These are phyloP conservation scores for Diplocarpon mali DNA, from an alignment of 2,329 filamentous ascomycete species.

Conservation along the genomic window DNA sequence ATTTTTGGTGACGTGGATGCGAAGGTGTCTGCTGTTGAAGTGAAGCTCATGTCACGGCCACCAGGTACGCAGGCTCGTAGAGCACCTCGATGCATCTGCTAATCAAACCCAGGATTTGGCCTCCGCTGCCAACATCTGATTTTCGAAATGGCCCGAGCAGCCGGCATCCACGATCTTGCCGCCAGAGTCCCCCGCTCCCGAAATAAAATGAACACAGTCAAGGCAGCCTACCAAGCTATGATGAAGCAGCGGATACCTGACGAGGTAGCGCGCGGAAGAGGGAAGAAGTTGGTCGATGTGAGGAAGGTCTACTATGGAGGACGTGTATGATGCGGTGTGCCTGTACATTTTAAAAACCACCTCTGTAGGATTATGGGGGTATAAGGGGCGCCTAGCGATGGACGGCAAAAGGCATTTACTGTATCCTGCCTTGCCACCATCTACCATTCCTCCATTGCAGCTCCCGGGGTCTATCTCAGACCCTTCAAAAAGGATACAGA, in stretches of 20 bases:
- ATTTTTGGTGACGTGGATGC: conserved; percentile 75
- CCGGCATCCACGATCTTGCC: conserved; percentile 77
- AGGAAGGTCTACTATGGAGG: conserved; percentile 96
- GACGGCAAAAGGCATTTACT: too few species aligned
- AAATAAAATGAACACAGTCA: conserved; percentile 97
- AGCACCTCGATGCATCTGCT: not conserved
- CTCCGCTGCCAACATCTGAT: conserved; percentile 84
- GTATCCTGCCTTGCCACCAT: too few species aligned
- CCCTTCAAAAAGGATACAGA: too few species aligned
- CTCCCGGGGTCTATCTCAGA: too few species aligned
- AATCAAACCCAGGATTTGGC: conserved; percentile 61
- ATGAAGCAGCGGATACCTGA: conserved; percentile 78
- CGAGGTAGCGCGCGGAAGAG: conserved; percentile 76
- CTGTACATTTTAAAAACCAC: conserved; percentile 38
- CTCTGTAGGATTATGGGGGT: not conserved
- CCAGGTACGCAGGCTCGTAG: conserved; percentile 53
- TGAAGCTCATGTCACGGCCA: conserved; percentile 71
- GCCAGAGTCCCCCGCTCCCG: conserved; percentile 73
- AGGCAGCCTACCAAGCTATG: conserved; percentile 77
- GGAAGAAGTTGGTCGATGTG: conserved; percentile 92
- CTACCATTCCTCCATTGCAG: too few species aligned
- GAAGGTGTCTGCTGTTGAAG: conserved; percentile 81
- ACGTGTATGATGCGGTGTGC: conserved; percentile 20
- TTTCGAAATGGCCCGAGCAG: conserved; percentile 84
- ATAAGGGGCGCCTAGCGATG: too few species aligned